Evolutionary conservation across 1,284 basidiomycete genomes (phyloP).

Genomic region (Puccinia polysora): DNA sequence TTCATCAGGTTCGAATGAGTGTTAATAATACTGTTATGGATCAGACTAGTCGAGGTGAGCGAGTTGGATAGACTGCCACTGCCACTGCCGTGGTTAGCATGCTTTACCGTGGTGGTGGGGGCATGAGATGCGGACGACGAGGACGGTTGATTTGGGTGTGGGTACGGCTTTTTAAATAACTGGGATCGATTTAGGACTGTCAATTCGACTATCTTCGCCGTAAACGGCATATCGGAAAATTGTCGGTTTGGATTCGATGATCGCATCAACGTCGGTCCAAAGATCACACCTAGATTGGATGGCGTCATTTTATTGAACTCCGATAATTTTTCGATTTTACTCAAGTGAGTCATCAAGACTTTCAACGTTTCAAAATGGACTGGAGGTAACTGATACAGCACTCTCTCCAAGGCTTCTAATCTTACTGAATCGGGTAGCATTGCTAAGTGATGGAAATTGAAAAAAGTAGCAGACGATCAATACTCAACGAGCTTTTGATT

Average conservation of each 20-base stretch:
- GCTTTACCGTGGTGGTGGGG: no score
- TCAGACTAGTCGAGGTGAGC: no score
- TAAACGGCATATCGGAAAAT: constrained; percentile 37
- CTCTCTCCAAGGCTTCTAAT: constrained; percentile 62
- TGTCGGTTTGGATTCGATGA: constrained; percentile 25
- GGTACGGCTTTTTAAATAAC: constrained; percentile 14
- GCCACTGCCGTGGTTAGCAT: no score
- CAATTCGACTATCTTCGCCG: constrained; percentile 32
- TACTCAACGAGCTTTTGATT: background rate
- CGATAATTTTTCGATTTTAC: constrained; percentile 53
- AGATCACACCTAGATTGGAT: constrained; percentile 96
- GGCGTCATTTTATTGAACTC: constrained; percentile 87
- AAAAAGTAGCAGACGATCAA: constrained; percentile 26
- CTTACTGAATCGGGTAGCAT: constrained; percentile 60
- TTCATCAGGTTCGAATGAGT: no score
- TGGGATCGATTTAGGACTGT: constrained; percentile 4
- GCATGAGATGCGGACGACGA: no score
- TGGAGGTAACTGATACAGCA: constrained; percentile 72
- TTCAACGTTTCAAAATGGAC: constrained; percentile 83
- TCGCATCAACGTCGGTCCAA: constrained; percentile 62
- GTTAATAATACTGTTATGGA: no score
- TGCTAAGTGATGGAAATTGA: constrained; percentile 64
- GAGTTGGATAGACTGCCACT: no score
- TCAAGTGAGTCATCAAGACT: constrained; percentile 78
- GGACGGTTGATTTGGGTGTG: no score